A percentile compares a stretch with the other conserved stretches of the same genome.
Conservation (phyloP, 2,329 filamentous ascomycete species). For the Ascochyta fabae region DNA sequence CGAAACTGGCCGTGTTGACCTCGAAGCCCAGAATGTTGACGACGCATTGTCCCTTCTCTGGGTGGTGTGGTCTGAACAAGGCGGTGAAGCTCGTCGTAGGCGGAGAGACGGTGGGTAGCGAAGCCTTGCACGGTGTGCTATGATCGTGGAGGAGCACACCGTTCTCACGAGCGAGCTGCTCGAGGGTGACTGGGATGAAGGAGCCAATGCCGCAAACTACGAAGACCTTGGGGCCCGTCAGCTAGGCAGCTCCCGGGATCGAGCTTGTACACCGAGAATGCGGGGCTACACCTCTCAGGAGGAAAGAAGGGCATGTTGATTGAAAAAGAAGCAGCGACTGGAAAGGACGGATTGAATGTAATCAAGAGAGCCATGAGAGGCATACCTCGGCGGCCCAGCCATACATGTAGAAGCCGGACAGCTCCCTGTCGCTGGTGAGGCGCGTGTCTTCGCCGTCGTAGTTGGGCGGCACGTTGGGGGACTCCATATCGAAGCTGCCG, state of each 20-base stretch:
- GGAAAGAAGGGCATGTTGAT: neutral
- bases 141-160: constrained; percentile 84
- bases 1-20: constrained; percentile 95
- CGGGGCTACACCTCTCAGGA: neutral
- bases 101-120: constrained; percentile 57
- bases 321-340: neutral
- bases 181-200: constrained; percentile 94
- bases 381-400: constrained; percentile 83
- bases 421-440: constrained; percentile 85
- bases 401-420: constrained; percentile 95
- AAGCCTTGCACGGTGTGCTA: constrained; percentile 74
- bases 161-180: constrained; percentile 90
- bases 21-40: constrained; percentile 81
- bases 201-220: constrained; percentile 85
- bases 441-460: constrained; percentile 87
- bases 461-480: constrained; percentile 51
- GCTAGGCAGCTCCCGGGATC: constrained; percentile 1
- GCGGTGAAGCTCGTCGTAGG: constrained; percentile 28
- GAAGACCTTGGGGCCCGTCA: constrained; percentile 66
- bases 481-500: constrained; percentile 42
- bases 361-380: neutral
- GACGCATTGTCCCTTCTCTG: constrained; percentile 69
- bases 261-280: neutral
- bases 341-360: neutral
- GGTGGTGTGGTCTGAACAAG: constrained; percentile 28